Base-by-base conservation (phyloP, 2,329 filamentous ascomycete species). In the Lachnellula cervina region DNA sequence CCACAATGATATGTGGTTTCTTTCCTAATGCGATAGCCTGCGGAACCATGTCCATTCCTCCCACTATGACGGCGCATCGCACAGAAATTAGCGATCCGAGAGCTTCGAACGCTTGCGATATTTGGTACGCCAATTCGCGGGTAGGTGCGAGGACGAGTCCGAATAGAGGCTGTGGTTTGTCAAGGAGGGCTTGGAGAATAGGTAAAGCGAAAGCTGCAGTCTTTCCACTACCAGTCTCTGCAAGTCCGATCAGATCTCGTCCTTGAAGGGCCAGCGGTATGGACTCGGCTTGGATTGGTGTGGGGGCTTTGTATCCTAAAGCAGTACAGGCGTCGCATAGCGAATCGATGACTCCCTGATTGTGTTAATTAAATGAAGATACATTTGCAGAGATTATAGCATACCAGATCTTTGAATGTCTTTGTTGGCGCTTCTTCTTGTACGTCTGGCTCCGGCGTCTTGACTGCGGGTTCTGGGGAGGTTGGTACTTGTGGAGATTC, bases 191-290 rank as follows among this genome's bases (percentile, higher is more conserved):
- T 73, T 97, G 92, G 2, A 99, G 80, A 40, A 99, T 95, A 0
- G 94, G 94, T 2, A 99, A 77, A 0, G 90, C 91, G 70, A 97
- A 99, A 0, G 94, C 92, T 6, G 91, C 93, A 0, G 94, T 97
- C 77, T 97, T 99, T 73, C 94, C 94, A 68, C 86, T 91, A 64
- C 94, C 94, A 0, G 94, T 99, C 74, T 99, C 93, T 34, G 94
- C 94, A 51, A 97, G 80, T 43, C 92, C 94, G 64, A 99, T 96
- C 35, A 97, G 78, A 71, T 97, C 94, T 66, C 90, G 83, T 51
- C 88, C 86, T 67, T 88, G 74, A 4, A 97, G 79, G 37, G 92
- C 92, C 51, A 80, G 71, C 4, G 93, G 93, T 64, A 97, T 96
- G 0, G 91, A 81, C 71, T 95, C 82, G 51, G 80, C 80, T 72